Evolutionary conservation across 2,329 filamentous ascomycete genomes (phyloP), one percentile per base, ranked within the genome.

Genomic region (Aspergillus chevalieri): DNA sequence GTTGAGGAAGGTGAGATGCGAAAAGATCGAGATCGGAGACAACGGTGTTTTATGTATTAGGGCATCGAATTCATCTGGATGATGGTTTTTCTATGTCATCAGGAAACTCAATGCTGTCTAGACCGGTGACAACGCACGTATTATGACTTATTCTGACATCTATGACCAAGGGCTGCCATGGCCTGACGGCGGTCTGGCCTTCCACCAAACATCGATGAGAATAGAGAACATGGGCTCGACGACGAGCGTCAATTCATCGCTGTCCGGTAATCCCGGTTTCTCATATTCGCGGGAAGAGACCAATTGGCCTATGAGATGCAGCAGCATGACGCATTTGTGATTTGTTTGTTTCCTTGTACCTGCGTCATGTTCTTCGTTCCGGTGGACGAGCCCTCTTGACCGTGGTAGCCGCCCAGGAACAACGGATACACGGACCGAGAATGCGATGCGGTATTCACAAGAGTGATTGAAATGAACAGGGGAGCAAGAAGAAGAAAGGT

Each of bases 61-160:
- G 15, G 17, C 19, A 41, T 33, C n/a, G 22, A 9, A 12, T 19
- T 47, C 19, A 21, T 21, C 33, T 26, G 10, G 26, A 28, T 50
- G 48, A 50, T 50, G 48, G 44, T 8, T 36, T 28, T 22, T 41
- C 28, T 47, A 47, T 50, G 48, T 50, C 48, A 47, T 50, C 26
- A 43, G 41, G 6, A n/a, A 28, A 41, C 26, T 30, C 36, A 6
- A 33, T 28, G n/a, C 34, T n/a, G 17, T 41, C 38, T 41, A 41
- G 38, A 41, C 17, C 17, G 17, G 38, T 41, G 38, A 41, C 10
- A 41, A 19, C 8, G 17, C 4, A 41, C 38, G 15, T 41, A 41
- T 10, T 10, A 41, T 41, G 38, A 19, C 38, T 22, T 22, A 41
- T 19, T 12, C 38, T 19, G 19, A 41, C 38, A 19, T 30, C 4